Percentiles rank a stretch among this genome's conserved stretches.
Conservation (phyloP, 257 asterid genomes). For the Parsonsia alboflavescens region DNA sequence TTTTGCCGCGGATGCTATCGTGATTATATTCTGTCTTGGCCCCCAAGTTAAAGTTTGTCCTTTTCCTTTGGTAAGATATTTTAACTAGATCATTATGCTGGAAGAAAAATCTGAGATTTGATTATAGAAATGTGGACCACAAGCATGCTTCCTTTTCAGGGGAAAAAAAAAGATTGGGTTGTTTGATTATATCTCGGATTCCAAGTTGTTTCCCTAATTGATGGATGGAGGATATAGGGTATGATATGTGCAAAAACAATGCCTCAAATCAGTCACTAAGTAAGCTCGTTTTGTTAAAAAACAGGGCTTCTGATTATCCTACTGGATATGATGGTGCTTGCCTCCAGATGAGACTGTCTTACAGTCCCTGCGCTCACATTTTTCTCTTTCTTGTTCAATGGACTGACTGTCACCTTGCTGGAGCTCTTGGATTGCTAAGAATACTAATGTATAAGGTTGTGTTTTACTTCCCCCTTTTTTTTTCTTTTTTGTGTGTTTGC, state of each 20-base stretch:
- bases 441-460: conserved; percentile 73
- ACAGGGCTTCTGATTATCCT: conserved; percentile 84
- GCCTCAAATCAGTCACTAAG: background rate
- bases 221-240: background rate
- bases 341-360: conserved; percentile 95
- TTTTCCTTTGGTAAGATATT: background rate
- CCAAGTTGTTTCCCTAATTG: background rate
- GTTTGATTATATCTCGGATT: background rate
- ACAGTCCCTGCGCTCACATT: conserved; percentile 82
- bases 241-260: background rate
- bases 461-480: conserved; percentile 3
- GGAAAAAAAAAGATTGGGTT: background rate
- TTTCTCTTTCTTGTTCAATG: conserved; percentile 85
- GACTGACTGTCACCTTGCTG: conserved; percentile 89
- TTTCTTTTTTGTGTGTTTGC: background rate
- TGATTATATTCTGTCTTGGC: background rate
- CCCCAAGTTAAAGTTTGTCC: background rate
- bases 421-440: conserved; percentile 80
- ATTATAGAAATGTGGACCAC: conserved; percentile 10
- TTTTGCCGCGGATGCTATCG: background rate
- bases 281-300: conserved; percentile 18
- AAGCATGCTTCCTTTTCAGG: background rate
- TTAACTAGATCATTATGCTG: background rate
- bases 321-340: conserved; percentile 67
- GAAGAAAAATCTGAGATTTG: background rate